These are phyloP conservation scores for Picochlorum sp. DNA, from an alignment of 139 green algal species.

Conservation along the genomic window DNA sequence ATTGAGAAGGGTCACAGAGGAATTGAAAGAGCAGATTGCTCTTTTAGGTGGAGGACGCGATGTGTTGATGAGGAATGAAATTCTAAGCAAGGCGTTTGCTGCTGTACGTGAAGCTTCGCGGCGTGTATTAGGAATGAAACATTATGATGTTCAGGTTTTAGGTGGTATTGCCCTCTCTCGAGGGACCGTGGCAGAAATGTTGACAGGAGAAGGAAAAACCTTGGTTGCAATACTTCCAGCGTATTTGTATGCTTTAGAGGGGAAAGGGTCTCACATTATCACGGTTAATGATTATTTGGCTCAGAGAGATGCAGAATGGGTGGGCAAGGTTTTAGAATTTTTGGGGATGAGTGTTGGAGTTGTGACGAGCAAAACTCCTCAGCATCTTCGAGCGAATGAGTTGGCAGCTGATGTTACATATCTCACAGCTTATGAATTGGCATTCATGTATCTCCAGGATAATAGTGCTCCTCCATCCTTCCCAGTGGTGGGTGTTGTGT, in stretches of 20 bases:
- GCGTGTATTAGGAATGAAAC: slow-evolving; percentile 79
- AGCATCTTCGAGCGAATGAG: slow-evolving; percentile 16
- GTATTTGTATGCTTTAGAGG: slow-evolving; percentile 49
- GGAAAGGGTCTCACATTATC: slow-evolving; percentile 74
- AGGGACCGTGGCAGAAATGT: slow-evolving; percentile 85
- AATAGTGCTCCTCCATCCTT: slow-evolving; percentile 41
- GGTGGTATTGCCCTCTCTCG: slow-evolving; percentile 89
- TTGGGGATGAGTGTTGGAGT: slow-evolving; percentile 67
- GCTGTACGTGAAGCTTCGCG: slow-evolving; percentile 77
- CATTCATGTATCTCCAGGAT: slow-evolving; percentile 81
- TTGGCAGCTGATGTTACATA: slow-evolving; percentile 76
- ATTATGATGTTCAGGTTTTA: slow-evolving; percentile 87
- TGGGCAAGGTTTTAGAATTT: slow-evolving; percentile 75
- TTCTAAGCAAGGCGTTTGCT: slow-evolving; percentile 59
- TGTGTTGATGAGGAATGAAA: not conserved
- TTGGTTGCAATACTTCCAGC: slow-evolving; percentile 76
- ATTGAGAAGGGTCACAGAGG: too few relatives aligned
- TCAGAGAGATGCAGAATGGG: slow-evolving; percentile 67
- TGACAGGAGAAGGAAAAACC: slow-evolving; percentile 95
- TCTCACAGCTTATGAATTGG: slow-evolving; percentile 67
- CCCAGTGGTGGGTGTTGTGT: slow-evolving; percentile 13
- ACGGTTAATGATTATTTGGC: slow-evolving; percentile 95
- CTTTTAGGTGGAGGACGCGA: too few relatives aligned
- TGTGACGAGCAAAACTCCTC: slow-evolving; percentile 31
- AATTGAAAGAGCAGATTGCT: too few relatives aligned